phyloP scores from a whole-genome alignment of 1,139 yeast species.

The Starmera stellimalicola region DNA sequence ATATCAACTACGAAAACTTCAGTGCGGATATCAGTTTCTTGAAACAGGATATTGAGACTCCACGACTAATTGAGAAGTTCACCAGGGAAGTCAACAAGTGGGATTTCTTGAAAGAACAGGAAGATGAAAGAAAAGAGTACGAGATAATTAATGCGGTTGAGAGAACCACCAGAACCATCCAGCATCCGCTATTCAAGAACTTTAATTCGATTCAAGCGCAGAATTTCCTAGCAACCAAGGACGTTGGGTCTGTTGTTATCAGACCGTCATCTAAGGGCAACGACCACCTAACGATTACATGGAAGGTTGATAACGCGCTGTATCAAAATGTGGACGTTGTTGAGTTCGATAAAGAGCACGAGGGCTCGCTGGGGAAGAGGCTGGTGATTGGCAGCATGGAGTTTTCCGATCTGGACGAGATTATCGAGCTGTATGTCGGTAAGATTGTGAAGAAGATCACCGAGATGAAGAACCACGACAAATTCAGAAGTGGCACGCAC shows the following conservation, averaged over 20 bases:
- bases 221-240: conserved; percentile 79
- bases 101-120: conserved; percentile 73
- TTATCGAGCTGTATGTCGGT: conserved; percentile 81
- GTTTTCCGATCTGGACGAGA: conserved; percentile 86
- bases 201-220: conserved; percentile 87
- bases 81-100: conserved; percentile 60
- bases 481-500: conserved; percentile 76
- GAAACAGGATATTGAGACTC: conserved; percentile 55
- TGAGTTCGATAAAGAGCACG: conserved; percentile 60
- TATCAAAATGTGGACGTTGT: conserved; percentile 87
- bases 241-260: conserved; percentile 87
- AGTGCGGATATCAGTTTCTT: conserved; percentile 66
- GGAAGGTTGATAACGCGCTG: conserved; percentile 89
- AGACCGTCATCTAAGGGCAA: conserved; percentile 91
- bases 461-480: conserved; percentile 79
- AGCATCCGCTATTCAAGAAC: conserved; percentile 85
- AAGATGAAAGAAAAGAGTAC: conserved; percentile 50
- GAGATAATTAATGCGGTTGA: conserved; percentile 39
- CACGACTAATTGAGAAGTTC: conserved; percentile 37
- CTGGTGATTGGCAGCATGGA: conserved; percentile 57
- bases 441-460: conserved; percentile 78
- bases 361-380: conserved; percentile 51
- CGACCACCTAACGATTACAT: conserved; percentile 83
- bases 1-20: conserved; percentile 62
- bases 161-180: conserved; percentile 65